phyloP scores from a whole-genome alignment of 768 basidiomycete species.

The Tulasnella sp. region DNA sequence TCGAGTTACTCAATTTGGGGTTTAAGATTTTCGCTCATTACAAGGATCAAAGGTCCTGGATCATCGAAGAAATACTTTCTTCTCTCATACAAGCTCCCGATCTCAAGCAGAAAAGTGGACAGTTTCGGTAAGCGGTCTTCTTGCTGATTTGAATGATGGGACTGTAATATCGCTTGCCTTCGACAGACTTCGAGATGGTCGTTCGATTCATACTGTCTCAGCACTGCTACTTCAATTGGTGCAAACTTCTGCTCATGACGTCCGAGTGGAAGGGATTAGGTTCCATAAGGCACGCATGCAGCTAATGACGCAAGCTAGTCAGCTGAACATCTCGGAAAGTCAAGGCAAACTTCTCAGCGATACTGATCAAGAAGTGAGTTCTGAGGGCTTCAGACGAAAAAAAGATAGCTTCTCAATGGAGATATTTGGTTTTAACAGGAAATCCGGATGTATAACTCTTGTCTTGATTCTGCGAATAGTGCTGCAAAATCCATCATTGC shows the following conservation, averaged over 20 bases:
- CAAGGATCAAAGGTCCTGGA: slow-evolving; percentile 85
- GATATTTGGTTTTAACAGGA: slow-evolving; percentile 33
- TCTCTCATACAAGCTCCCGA: slow-evolving; percentile 84
- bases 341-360: slow-evolving; percentile 51
- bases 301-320: slow-evolving; percentile 35
- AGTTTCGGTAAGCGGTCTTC: slow-evolving; percentile 52
- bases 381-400: neutral
- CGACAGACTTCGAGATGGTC: slow-evolving; percentile 70
- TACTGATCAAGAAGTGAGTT: slow-evolving; percentile 46
- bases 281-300: slow-evolving; percentile 47
- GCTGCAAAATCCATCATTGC: slow-evolving; percentile 74
- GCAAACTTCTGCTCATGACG: slow-evolving; percentile 84
- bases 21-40: slow-evolving; percentile 80
- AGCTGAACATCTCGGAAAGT: slow-evolving; percentile 13
- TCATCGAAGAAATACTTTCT: slow-evolving; percentile 90
- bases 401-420: no score
- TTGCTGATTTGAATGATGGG: neutral
- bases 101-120: slow-evolving; percentile 78
- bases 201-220: slow-evolving; percentile 84
- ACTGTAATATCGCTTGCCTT: neutral
- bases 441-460: slow-evolving; percentile 53
- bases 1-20: neutral
- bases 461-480: slow-evolving; percentile 68
- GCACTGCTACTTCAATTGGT: slow-evolving; percentile 91
- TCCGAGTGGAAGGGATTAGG: slow-evolving; percentile 52